Conservation (phyloP, 2,329 filamentous ascomycete species). For the Fusarium liriodendri region DNA sequence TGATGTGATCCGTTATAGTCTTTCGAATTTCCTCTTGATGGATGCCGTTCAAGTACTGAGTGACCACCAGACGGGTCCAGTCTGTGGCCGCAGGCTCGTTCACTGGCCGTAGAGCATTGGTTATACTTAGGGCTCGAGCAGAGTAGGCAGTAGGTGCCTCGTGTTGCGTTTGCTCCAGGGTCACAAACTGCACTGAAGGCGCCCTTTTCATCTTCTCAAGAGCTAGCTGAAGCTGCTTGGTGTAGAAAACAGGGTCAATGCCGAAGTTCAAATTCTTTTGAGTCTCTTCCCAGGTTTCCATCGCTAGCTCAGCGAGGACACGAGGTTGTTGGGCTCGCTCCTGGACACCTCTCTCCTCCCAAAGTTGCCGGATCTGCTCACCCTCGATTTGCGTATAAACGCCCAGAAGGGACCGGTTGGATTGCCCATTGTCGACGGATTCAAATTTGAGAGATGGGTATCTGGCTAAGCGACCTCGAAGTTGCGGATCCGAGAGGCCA, state of each 20-base stretch:
- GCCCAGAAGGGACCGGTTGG: slow-evolving; percentile 63
- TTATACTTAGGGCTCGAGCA: slow-evolving; percentile 50
- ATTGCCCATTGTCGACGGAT: slow-evolving; percentile 38
- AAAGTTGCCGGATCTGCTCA: slow-evolving; percentile 61
- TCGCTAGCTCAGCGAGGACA: slow-evolving; percentile 46
- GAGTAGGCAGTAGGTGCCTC: slow-evolving; percentile 65
- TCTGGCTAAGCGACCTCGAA: slow-evolving; percentile 57
- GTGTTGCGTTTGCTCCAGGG: slow-evolving; percentile 64
- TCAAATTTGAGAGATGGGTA: slow-evolving; percentile 61
- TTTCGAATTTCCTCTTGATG: slow-evolving; percentile 57
- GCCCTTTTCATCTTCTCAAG: slow-evolving; percentile 63
- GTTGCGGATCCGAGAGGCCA: slow-evolving; percentile 60
- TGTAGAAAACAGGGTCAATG: slow-evolving; percentile 61
- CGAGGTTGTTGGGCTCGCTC: slow-evolving; percentile 32
- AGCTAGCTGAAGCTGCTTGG: slow-evolving; percentile 62
- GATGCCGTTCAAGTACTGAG: slow-evolving; percentile 66
- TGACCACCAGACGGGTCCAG: slow-evolving; percentile 43
- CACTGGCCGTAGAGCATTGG: slow-evolving; percentile 27
- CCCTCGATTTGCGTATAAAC: slow-evolving; percentile 67
- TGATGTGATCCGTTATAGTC: slow-evolving; percentile 46
- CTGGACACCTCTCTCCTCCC: slow-evolving; percentile 41
- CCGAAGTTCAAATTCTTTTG: slow-evolving; percentile 55
- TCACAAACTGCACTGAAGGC: slow-evolving; percentile 63
- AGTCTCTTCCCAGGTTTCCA: slow-evolving; percentile 60
- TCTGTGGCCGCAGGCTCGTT: slow-evolving; percentile 6